phyloP scores from a whole-genome alignment of 257 asterid species.

The Gentiana macrophylla region DNA sequence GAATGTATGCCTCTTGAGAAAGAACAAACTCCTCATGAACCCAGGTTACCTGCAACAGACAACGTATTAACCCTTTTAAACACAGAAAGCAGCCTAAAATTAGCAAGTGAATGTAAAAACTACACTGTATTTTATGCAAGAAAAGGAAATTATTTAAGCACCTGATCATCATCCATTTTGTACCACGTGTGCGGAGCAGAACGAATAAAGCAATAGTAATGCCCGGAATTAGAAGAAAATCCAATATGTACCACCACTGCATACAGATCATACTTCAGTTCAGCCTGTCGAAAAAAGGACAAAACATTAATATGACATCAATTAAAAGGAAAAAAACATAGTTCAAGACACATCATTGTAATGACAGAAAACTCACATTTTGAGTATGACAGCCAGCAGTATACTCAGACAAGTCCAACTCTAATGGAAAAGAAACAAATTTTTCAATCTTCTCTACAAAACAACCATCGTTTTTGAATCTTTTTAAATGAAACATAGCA shows the following conservation, averaged over 20 bases:
- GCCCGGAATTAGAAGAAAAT: conserved; percentile 65
- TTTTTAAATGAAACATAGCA: conserved; percentile 73
- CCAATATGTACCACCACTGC: conserved; percentile 87
- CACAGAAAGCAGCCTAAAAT: neutral
- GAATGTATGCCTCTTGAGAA: conserved; percentile 82
- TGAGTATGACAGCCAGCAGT: conserved; percentile 21
- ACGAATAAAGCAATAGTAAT: conserved; percentile 73
- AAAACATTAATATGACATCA: neutral
- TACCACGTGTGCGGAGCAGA: conserved; percentile 56
- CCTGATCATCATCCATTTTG: conserved; percentile 80
- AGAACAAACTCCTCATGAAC: conserved; percentile 57
- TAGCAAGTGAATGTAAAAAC: neutral
- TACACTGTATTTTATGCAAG: neutral
- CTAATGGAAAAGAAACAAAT: conserved; percentile 60
- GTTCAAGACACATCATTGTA: neutral
- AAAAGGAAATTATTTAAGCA: conserved; percentile 12
- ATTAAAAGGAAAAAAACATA: neutral
- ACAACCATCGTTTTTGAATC: conserved; percentile 75
- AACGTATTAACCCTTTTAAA: neutral
- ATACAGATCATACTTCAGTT: conserved; percentile 51
- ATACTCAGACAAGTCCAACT: conserved; percentile 62
- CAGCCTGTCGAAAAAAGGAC: conserved; percentile 33
- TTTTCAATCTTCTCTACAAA: conserved; percentile 74
- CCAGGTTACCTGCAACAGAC: conserved; percentile 35
- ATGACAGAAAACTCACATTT: conserved; percentile 31